phyloP scores from a whole-genome alignment of 441 rosid genomes.

The Gossypium schwendimanii region DNA sequence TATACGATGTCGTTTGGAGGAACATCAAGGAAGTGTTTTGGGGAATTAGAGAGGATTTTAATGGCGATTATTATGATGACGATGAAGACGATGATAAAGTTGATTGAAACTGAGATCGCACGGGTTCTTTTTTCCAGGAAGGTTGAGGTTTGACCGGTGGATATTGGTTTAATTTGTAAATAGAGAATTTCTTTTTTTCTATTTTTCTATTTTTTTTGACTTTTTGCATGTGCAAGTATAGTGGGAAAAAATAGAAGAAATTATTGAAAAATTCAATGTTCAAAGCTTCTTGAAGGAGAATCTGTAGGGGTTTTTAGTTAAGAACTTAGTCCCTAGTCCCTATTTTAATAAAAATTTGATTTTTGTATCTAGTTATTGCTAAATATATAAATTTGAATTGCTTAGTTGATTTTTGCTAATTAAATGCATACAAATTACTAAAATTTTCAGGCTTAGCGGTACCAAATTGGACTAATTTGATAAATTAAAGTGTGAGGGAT shows the following conservation, averaged over 20 bases:
- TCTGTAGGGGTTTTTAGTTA: too few species aligned
- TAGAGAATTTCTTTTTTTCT: not conserved
- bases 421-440: too few species aligned
- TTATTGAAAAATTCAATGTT: slow-evolving; percentile 1
- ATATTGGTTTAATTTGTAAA: slow-evolving; percentile 22
- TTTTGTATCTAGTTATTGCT: too few species aligned
- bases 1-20: slow-evolving; percentile 21
- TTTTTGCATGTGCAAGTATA: not conserved
- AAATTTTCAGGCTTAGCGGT: too few species aligned
- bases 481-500: too few species aligned
- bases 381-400: too few species aligned
- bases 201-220: not conserved
- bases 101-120: slow-evolving; percentile 16
- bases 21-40: slow-evolving; percentile 17
- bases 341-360: too few species aligned
- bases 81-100: slow-evolving; percentile 21
- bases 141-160: slow-evolving; percentile 34
- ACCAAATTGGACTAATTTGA: too few species aligned
- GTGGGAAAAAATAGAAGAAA: not conserved
- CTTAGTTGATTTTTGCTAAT: too few species aligned
- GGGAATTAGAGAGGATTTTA: not conserved
- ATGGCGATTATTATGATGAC: slow-evolving; percentile 1
- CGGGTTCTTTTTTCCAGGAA: not conserved
- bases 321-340: too few species aligned
- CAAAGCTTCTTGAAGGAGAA: too few species aligned